A percentile compares a stretch with the other conserved stretches of the same genome.
phyloP scores from a whole-genome alignment of 805 yeast species.

The Clavispora asparagi region DNA sequence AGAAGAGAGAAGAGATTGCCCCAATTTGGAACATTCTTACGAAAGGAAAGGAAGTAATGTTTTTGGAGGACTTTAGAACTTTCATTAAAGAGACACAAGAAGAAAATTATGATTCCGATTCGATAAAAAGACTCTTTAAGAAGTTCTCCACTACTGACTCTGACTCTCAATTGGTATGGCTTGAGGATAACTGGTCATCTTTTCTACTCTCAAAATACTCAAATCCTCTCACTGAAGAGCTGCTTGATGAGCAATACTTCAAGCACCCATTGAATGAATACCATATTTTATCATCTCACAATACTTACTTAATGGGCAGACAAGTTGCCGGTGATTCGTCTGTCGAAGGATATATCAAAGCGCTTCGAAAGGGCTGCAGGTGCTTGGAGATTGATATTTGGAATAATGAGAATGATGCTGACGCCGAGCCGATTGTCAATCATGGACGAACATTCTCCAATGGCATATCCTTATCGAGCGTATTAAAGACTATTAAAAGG shows the following conservation, averaged over 20 bases:
- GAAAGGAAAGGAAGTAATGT: slow-evolving; percentile 15
- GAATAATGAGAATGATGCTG: slow-evolving; percentile 59
- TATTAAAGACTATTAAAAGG: slow-evolving; percentile 66
- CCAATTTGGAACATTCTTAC: slow-evolving; percentile 42
- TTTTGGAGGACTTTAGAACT: slow-evolving; percentile 15
- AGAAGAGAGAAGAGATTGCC: slow-evolving; percentile 58
- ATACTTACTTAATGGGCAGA: slow-evolving; percentile 83
- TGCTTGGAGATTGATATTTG: slow-evolving; percentile 95
- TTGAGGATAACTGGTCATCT: slow-evolving; percentile 1
- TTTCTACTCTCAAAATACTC: slow-evolving; percentile 9
- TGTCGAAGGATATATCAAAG: slow-evolving; percentile 82
- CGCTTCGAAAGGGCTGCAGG: slow-evolving; percentile 86
- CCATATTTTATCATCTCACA: slow-evolving; percentile 89
- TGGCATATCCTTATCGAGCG: slow-evolving; percentile 64
- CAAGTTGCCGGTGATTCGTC: slow-evolving; percentile 87
- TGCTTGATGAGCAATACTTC: slow-evolving; percentile 18
- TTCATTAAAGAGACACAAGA: slow-evolving; percentile 48
- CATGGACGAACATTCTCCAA: slow-evolving; percentile 86
- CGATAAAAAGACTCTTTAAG: slow-evolving; percentile 24
- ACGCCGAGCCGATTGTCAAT: slow-evolving; percentile 73
- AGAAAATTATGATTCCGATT: slow-evolving; percentile 31
- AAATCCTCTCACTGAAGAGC: slow-evolving; percentile 5
- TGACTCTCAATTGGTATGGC: slow-evolving; percentile 2
- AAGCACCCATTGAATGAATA: slow-evolving; percentile 73
- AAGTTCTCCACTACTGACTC: slow-evolving; percentile 18